Evolutionary conservation across 129 eudicot genomes (phyloP).

Genomic region (Logfia minima): DNA sequence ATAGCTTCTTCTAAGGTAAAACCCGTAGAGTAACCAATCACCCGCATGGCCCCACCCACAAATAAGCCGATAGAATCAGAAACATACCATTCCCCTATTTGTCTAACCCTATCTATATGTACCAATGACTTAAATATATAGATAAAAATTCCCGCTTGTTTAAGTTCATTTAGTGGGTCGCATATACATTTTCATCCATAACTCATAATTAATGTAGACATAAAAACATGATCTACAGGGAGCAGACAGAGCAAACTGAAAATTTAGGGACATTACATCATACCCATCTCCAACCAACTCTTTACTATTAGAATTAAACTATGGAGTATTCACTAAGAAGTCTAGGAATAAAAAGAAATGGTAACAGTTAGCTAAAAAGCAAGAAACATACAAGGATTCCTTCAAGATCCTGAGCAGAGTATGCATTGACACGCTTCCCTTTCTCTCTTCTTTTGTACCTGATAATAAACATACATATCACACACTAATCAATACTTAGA

Average conservation of each 20-base stretch:
- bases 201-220: neutral
- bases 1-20: neutral
- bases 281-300: slow-evolving; percentile 9
- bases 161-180: neutral
- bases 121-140: neutral
- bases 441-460: slow-evolving; percentile 85
- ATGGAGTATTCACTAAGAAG: neutral
- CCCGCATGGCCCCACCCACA: neutral
- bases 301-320: neutral
- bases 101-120: neutral
- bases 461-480: neutral
- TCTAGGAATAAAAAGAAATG: neutral
- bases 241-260: neutral
- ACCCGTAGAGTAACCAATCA: neutral
- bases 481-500: slow-evolving; percentile 4
- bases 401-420: slow-evolving; percentile 78
- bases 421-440: slow-evolving; percentile 66
- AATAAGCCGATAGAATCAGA: neutral
- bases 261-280: neutral
- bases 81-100: neutral
- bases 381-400: slow-evolving; percentile 74
- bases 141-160: neutral
- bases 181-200: neutral
- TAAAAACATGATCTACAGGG: neutral
- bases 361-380: neutral